Evolutionary conservation across 441 rosid genomes (phyloP).

Genomic region (Euphorbia corollata): DNA sequence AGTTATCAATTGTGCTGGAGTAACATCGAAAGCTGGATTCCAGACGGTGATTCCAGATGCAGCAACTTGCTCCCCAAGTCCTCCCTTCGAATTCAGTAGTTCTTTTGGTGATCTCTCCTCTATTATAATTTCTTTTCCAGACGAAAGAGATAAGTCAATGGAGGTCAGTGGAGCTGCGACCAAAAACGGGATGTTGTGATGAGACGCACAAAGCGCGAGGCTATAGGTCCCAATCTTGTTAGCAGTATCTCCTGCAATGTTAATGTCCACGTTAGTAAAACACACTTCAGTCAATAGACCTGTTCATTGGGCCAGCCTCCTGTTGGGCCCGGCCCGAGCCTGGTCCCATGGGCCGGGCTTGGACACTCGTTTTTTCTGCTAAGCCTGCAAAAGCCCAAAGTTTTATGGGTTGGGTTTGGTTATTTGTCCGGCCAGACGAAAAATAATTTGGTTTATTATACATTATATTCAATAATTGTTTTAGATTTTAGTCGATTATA

Average conservation of each 20-base stretch:
- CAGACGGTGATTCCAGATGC: slow-evolving; percentile 78
- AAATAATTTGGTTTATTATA: too few species aligned
- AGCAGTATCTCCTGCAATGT: slow-evolving; percentile 71
- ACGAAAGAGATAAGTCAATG: slow-evolving; percentile 59
- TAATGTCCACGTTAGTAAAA: neutral
- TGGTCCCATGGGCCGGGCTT: too few species aligned
- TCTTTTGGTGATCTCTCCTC: slow-evolving; percentile 79
- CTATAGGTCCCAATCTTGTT: slow-evolving; percentile 95
- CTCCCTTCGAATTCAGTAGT: slow-evolving; percentile 60
- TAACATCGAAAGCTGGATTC: slow-evolving; percentile 93
- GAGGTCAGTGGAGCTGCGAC: slow-evolving; percentile 94
- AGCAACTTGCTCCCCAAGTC: slow-evolving; percentile 89
- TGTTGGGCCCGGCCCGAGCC: too few species aligned
- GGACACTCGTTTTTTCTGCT: too few species aligned
- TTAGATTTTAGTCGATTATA: too few species aligned
- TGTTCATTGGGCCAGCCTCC: too few species aligned
- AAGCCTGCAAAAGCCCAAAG: too few species aligned
- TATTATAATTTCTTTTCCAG: slow-evolving; percentile 64
- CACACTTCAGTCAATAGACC: too few species aligned
- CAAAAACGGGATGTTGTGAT: slow-evolving; percentile 64
- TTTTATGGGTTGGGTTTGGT: too few species aligned
- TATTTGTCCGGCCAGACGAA: too few species aligned
- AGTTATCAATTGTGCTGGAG: slow-evolving; percentile 65
- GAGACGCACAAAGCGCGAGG: slow-evolving; percentile 69
- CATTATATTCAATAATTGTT: too few species aligned